Base-by-base conservation (phyloP, 805 yeast species). In the Metschnikowia koreensis region DNA sequence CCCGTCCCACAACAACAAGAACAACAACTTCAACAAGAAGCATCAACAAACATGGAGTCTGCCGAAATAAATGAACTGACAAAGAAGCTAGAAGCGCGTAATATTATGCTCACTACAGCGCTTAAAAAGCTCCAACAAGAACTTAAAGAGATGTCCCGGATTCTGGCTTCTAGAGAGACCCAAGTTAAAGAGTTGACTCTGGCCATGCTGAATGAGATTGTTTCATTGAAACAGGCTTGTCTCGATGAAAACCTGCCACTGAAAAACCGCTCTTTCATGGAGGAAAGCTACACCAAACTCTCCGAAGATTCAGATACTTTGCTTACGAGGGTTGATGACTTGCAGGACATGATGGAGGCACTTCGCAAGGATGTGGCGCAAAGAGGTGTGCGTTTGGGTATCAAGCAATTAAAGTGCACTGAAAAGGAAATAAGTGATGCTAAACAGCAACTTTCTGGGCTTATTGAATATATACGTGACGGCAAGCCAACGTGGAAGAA, bases 301-400 rank as follows among this genome's bases (percentile, higher is more conserved):
- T 87, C 96, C 7, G 82, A 80, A 42, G 92, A 88, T 13, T 85
- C 96, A 7, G 97, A 90, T 64, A 62, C 65, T 0, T 69, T 94
- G 9, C 75, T 94, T 34, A 84, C 93, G 0, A 81, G 79, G 56
- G 93, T 93, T 6, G 99, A 94, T 66, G 97, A 90, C 58, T 72
- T 94, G 16, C 97, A 92, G 64, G 99, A 94, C 68, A 69, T 88
- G 9, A 88, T 94, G 65, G 99, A 94, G 63, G 89, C 89, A 0
- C 72, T 93, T 49, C 76, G 97, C 50, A 84, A 89, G 59, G 98
- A 92, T 69, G 97, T 94, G 12, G 96, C 97, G 0, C 86, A 84
- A 54, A 80, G 97, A 56, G 96, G 97, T 17, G 91, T 91, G 0
- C 80, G 90, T 37, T 91, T 96, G 13, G 72, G 90, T 0, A 82